Base-by-base conservation (phyloP, 1,139 yeast genomes). In the Eremothecium gossypii region DNA sequence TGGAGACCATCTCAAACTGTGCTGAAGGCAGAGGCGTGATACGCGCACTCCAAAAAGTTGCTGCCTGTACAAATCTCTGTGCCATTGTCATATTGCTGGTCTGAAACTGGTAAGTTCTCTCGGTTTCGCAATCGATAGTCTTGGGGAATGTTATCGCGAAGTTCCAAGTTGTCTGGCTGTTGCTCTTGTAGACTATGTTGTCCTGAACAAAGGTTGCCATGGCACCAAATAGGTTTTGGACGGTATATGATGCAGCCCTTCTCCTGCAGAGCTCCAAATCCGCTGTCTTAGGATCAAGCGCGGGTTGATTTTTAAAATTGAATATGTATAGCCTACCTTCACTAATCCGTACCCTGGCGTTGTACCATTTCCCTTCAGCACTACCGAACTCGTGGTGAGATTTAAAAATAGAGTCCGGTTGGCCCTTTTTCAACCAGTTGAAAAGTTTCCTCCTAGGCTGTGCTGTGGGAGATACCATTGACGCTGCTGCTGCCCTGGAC, bases 1-100 rank as follows among this genome's bases (percentile, higher is more conserved):
- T 82, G 2, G 87, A 74, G 9, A 84, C 76, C 45, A 84, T 65
- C 45, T 73, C 79, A 17, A 69, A 63, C 36, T 66, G 66, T 1
- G 59, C 54, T 3, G 71, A 61, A 1, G 95, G 95, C 27, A 83
- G 79, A 11, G 87, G 82, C 10, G 94, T 81, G 30, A 82, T 76
- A 50, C 91, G 73, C 2, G 93, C 83, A 2, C 95, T 86, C 96
- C 96, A 86, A 60, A 84, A 86, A 62, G 86, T 86, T 63, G 94
- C 80, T 2, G 91, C 74, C 51, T 81, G 76, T 29, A 83, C 76
- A 58, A 77, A 85, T 55, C 79, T 85, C 39, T 70, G 67, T 0
- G 95, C 93, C 48, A 77, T 74, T 50, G 79, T 83, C 36, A 66
- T 61, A 11, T 86, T 78, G 13, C 86, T 85, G 0, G 94, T 70